Base-by-base conservation (phyloP, 768 basidiomycete species). In the Amanita phalloides region DNA sequence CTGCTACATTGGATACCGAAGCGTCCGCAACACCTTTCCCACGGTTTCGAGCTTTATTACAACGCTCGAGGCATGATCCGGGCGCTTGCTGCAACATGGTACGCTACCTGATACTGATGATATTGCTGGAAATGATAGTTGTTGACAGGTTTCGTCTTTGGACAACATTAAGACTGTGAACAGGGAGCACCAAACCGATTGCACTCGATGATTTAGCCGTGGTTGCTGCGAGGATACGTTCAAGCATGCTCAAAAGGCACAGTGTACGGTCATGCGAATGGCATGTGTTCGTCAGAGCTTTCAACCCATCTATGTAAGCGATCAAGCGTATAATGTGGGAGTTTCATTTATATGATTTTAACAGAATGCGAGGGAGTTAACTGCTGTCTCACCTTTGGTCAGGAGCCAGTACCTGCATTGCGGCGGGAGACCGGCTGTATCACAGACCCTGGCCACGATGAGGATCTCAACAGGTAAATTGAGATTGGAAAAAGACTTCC, bases 171-270 rank as follows among this genome's bases (percentile, higher is more conserved):
- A 91, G 60, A 76, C 79, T 4, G 72, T 73, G 14, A 71, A 68
- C 8, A 47, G 23, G 97, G 61, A 51, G 50, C 28, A 80, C 74
- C 35, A 93, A 89, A 64, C 82, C 82, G 1, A 83, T 96, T 56
- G 90, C 93, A 0, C 71, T 98, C 33, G 96, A 99, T 62, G 90
- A 98, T 66, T 72, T 99, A 0, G 96, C 96, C 8, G 75, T 84
- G n/a, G 90, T 17, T 99, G 93, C 88, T 21, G 87, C 92, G 3
- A 79, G 81, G 38, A 75, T 98, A 38, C 77, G 86, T 28, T 68
- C 77, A 0, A 83, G 78, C 36, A 67, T 70, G 47, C 64, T 83
- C 42, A 77, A 71, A 48, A 68, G 75, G 61, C 37, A 73, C 2
- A 17, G 17, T 17, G 47, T 28, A 25, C 5, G 17, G 17, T 17